Conservation (phyloP, 352 stramenopile genomes). For the Phytophthora pisi region DNA sequence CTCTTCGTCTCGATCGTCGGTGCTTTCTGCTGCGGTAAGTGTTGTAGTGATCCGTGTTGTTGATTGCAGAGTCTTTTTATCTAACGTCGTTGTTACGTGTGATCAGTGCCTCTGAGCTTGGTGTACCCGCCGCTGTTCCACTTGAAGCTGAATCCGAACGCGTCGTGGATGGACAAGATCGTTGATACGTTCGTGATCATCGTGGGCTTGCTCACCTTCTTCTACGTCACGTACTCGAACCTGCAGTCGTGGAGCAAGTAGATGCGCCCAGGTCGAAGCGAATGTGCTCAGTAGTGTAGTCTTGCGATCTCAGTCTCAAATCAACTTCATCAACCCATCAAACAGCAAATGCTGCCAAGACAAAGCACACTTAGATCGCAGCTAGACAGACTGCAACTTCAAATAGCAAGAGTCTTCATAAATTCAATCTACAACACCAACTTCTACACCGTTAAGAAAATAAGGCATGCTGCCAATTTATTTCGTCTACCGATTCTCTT, state of each 20-base stretch:
- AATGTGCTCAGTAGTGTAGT: not conserved
- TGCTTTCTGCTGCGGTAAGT: slow-evolving; percentile 81
- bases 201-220: slow-evolving; percentile 76
- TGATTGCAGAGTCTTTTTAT: slow-evolving; percentile 1
- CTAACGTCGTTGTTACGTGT: slow-evolving; percentile 13
- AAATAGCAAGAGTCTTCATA: not conserved
- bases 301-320: not conserved
- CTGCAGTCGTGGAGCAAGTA: slow-evolving; percentile 67
- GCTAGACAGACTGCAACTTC: not conserved
- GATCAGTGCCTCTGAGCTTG: slow-evolving; percentile 76
- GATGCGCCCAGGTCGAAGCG: not conserved
- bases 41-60: not conserved
- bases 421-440: not conserved
- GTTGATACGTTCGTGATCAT: slow-evolving; percentile 63
- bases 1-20: slow-evolving; percentile 86
- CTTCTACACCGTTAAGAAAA: slow-evolving; percentile 7
- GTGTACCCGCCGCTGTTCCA: slow-evolving; percentile 84
- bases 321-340: not conserved
- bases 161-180: slow-evolving; percentile 53
- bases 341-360: not conserved
- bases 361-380: not conserved
- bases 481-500: slow-evolving; percentile 9
- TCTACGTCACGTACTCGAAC: slow-evolving; percentile 87
- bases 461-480: slow-evolving; percentile 23
- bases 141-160: slow-evolving; percentile 66